Percentiles rank a stretch among this genome's conserved stretches.
Evolutionary conservation across 495 filamentous ascomycete species (phyloP).

Genomic region (Talaromyces nanjingensis): DNA sequence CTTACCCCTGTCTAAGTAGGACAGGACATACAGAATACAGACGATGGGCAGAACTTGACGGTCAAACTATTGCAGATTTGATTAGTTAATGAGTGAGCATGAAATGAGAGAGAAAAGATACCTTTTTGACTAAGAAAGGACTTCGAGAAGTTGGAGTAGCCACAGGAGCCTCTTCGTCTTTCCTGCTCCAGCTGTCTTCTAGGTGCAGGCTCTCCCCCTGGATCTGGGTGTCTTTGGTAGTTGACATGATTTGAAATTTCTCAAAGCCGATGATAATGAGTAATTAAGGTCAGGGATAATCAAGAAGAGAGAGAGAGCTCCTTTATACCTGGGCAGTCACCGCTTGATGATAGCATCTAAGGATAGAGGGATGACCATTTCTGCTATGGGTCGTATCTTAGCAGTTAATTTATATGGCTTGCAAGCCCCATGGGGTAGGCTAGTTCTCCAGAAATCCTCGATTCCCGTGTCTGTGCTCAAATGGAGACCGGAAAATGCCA

Average conservation of each 20-base stretch:
- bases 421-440: not conserved
- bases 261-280: not conserved
- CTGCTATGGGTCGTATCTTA: not conserved
- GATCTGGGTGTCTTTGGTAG: not conserved
- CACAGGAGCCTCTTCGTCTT: not conserved
- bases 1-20: conserved; percentile 20
- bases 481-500: not conserved
- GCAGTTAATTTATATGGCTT: not conserved
- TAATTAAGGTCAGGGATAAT: not conserved
- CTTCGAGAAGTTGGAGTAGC: not conserved
- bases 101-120: not conserved
- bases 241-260: not conserved
- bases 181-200: not conserved
- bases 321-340: not conserved
- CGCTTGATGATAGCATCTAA: not conserved
- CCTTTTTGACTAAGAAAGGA: conserved; percentile 10
- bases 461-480: not conserved
- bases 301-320: not conserved
- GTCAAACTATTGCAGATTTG: conserved; percentile 15
- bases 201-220: not conserved
- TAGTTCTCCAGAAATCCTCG: not conserved
- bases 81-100: not conserved
- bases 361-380: not conserved
- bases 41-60: conserved; percentile 21
- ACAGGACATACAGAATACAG: conserved; percentile 22